Conservation (phyloP, 768 basidiomycete genomes). For the Hygrocybe punicea region DNA sequence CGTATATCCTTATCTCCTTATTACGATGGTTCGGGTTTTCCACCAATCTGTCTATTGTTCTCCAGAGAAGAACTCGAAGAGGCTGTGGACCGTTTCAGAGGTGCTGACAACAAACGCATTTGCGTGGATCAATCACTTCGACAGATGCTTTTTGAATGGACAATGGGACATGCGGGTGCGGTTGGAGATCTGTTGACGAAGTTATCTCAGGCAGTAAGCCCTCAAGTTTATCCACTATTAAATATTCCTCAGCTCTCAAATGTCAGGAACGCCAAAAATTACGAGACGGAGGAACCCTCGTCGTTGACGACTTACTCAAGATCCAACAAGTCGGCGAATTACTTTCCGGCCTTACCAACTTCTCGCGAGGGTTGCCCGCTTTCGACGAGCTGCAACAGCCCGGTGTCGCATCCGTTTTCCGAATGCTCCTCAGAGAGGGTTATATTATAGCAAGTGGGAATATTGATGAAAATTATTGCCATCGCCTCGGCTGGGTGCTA, state of each 20-base stretch:
- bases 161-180: conserved; percentile 16
- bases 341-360: neutral
- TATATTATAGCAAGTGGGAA: neutral
- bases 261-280: conserved; percentile 4
- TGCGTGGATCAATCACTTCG: conserved; percentile 5
- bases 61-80: conserved; percentile 12
- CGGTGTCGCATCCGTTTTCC: conserved; percentile 2
- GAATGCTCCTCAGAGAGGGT: conserved; percentile 1
- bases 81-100: conserved; percentile 4
- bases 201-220: conserved; percentile 7
- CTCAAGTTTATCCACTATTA: neutral
- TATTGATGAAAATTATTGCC: neutral
- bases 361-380: neutral
- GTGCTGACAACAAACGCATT: neutral
- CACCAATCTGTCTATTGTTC: conserved; percentile 14
- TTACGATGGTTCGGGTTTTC: neutral
- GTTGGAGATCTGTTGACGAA: conserved; percentile 7
- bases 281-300: neutral
- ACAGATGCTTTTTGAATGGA: conserved; percentile 12
- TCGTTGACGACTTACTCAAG: neutral
- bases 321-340: neutral
- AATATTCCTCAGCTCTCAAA: neutral
- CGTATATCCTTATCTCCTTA: conserved; percentile 7
- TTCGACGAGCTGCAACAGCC: neutral
- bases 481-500: conserved; percentile 8